Percentiles rank a stretch among this genome's conserved stretches.
These are phyloP conservation scores for Paratinospora sagittata DNA, from an alignment of 164 flowering plant species.

Conservation along the genomic window DNA sequence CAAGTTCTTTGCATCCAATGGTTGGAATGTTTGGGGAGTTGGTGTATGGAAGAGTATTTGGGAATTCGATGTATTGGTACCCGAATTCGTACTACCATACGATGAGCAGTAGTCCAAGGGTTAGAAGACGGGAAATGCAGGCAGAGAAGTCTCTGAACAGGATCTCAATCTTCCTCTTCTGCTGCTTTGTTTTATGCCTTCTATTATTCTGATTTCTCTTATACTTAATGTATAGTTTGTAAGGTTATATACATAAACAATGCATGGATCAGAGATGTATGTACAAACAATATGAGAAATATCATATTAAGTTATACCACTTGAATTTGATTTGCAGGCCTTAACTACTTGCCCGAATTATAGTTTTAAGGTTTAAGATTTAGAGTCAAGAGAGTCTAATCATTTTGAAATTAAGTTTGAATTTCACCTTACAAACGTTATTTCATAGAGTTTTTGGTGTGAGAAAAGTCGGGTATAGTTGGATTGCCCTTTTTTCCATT, in stretches of 20 bases:
- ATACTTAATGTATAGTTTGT: conserved; percentile 5
- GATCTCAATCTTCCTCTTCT: conserved; percentile 44
- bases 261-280: background rate
- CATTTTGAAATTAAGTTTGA: too few species aligned
- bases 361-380: too few species aligned
- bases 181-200: conserved; percentile 45
- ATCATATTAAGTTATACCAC: too few species aligned
- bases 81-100: conserved; percentile 23
- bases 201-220: conserved; percentile 33
- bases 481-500: too few species aligned
- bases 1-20: conserved; percentile 25
- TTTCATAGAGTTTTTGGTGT: too few species aligned
- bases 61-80: conserved; percentile 34
- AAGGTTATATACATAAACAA: background rate
- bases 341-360: too few species aligned
- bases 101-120: conserved; percentile 23
- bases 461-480: too few species aligned
- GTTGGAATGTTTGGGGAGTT: conserved; percentile 54
- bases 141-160: conserved; percentile 39
- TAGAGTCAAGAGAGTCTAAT: too few species aligned
- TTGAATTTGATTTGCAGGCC: too few species aligned
- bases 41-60: conserved; percentile 42
- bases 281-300: background rate
- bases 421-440: too few species aligned
- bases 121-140: conserved; percentile 38